Conservation (phyloP, 352 stramenopile genomes). For the Phytopythium mirpurense region DNA sequence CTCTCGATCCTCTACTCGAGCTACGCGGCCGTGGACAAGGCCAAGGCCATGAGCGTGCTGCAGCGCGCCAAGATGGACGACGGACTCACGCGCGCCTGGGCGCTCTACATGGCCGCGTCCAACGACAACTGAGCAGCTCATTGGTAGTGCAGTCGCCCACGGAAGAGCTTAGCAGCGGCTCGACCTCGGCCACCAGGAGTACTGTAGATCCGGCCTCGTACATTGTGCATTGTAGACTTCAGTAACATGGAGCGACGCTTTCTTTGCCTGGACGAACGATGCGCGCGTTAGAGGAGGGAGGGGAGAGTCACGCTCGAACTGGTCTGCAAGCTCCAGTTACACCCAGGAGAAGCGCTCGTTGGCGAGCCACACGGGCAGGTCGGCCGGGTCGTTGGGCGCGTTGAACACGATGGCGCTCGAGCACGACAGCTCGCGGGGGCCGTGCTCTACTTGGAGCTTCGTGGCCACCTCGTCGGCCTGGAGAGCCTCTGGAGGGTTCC, state of each 20-base stretch:
- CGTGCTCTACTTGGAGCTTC: constrained; percentile 25
- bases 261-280: no score
- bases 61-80: constrained; percentile 36
- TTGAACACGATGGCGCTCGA: constrained; percentile 54
- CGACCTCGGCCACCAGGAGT: no score
- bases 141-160: no score
- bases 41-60: constrained; percentile 28
- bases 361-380: constrained; percentile 19
- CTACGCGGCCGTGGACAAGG: constrained; percentile 13
- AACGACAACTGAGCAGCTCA: constrained; percentile 7
- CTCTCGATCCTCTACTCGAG: constrained; percentile 1
- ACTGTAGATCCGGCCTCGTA: no score
- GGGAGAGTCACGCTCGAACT: no score
- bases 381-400: not conserved
- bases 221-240: no score
- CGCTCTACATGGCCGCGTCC: constrained; percentile 36
- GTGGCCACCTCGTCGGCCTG: constrained; percentile 12
- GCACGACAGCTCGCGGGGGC: constrained; percentile 41
- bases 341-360: constrained; percentile 34
- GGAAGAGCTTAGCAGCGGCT: no score
- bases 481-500: constrained; percentile 27
- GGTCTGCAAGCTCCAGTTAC: no score
- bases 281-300: no score
- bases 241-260: no score
- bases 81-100: constrained; percentile 40